Conservation (phyloP, 331 rosid genomes). For the Pyracantha coccinea region DNA sequence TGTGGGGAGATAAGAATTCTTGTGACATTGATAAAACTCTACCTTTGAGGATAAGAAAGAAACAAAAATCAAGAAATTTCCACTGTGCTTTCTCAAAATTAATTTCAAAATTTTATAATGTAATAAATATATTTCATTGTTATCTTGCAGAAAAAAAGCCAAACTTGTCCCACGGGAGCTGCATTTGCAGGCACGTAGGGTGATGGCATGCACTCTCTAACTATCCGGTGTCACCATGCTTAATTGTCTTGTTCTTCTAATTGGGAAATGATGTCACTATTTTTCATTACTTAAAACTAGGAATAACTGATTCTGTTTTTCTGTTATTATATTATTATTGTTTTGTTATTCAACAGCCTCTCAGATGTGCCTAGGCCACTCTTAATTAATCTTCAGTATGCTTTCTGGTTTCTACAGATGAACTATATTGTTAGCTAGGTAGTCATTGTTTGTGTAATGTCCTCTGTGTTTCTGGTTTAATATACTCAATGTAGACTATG, state of each 20-base stretch:
- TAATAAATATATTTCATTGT: slow-evolving; percentile 12
- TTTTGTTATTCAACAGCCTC: background rate
- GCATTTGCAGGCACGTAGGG: slow-evolving; percentile 56
- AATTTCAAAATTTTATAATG: background rate
- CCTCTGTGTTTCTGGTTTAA: background rate
- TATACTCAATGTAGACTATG: too few species aligned
- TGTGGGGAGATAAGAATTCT: slow-evolving; percentile 1
- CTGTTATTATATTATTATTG: background rate
- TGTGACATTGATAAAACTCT: slow-evolving; percentile 10
- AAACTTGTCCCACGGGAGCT: slow-evolving; percentile 44
- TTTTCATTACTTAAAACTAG: background rate
- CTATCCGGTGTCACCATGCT: slow-evolving; percentile 20
- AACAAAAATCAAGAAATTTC: slow-evolving; percentile 37
- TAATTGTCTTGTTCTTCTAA: slow-evolving; percentile 26
- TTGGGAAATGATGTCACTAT: slow-evolving; percentile 26
- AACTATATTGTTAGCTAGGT: background rate
- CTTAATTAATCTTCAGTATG: background rate
- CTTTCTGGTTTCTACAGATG: background rate
- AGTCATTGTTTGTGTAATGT: background rate
- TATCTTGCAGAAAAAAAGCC: slow-evolving; percentile 24
- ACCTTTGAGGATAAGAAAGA: slow-evolving; percentile 31
- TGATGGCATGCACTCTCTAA: slow-evolving; percentile 29
- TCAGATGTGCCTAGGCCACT: background rate
- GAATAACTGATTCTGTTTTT: slow-evolving; percentile 16
- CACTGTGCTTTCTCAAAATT: background rate